Evolutionary conservation across 225 moss, liverwort and hornwort species (phyloP).

Genomic region (Rhytidiadelphus loreus): DNA sequence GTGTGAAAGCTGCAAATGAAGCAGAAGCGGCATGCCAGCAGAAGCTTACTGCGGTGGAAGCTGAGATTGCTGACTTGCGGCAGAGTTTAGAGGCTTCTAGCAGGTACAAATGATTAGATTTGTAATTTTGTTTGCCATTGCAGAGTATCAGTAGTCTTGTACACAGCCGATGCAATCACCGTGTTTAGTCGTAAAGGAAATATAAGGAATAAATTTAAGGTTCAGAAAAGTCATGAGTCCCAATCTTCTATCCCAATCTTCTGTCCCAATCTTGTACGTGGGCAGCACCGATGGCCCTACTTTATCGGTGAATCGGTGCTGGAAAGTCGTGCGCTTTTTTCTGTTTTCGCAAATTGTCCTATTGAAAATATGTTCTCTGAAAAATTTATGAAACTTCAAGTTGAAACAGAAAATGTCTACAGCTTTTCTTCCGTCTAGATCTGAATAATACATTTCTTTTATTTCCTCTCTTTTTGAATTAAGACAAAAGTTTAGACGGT

Average conservation of each 20-base stretch:
- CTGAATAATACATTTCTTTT: neutral
- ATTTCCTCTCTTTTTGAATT: neutral
- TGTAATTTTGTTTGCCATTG: neutral
- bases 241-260: too few species aligned
- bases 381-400: neutral
- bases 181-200: neutral
- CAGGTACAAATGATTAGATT: conserved; percentile 32
- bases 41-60: conserved; percentile 83
- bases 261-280: neutral
- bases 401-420: neutral
- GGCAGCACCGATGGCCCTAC: neutral
- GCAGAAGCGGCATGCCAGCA: conserved; percentile 95
- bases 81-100: conserved; percentile 66
- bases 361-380: neutral
- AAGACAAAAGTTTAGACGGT: neutral
- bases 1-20: conserved; percentile 95
- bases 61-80: conserved; percentile 75
- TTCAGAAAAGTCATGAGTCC: neutral
- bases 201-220: neutral
- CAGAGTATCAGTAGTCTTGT: neutral
- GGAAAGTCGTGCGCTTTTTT: neutral
- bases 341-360: neutral
- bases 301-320: neutral
- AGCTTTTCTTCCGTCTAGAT: neutral
- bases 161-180: neutral